Conservation (phyloP, 2,329 filamentous ascomycete genomes). For the Metarhizium humberi region DNA sequence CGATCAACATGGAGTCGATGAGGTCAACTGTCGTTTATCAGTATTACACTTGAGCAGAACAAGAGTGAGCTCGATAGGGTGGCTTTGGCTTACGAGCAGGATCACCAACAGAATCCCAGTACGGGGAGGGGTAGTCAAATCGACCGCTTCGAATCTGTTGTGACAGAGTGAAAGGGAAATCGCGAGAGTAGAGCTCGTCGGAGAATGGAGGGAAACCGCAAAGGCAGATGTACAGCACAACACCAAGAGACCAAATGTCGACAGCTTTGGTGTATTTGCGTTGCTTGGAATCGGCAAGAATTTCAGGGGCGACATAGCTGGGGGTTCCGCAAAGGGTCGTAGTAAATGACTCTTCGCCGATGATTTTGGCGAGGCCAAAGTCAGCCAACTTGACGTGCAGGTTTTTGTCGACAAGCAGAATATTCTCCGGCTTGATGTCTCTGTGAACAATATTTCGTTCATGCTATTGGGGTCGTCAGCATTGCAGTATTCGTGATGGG, state of each 20-base stretch:
- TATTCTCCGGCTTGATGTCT: constrained; percentile 97
- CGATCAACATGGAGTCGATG: constrained; percentile 90
- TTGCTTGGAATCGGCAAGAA: constrained; percentile 70
- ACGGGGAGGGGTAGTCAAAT: constrained; percentile 93
- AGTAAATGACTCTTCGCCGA: constrained; percentile 96
- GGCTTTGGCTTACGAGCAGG: constrained; percentile 50
- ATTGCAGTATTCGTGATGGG: neutral
- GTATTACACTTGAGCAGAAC: constrained; percentile 2
- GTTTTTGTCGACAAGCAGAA: constrained; percentile 76
- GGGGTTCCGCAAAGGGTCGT: constrained; percentile 96
- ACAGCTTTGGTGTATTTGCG: constrained; percentile 92
- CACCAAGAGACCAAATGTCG: constrained; percentile 94
- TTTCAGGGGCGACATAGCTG: constrained; percentile 93
- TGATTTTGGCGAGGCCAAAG: constrained; percentile 96
- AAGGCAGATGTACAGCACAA: constrained; percentile 93
- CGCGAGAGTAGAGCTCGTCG: constrained; percentile 72
- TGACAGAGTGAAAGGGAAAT: constrained; percentile 78
- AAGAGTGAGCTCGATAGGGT: neutral
- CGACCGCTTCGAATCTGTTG: constrained; percentile 83
- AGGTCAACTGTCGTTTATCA: constrained; percentile 50
- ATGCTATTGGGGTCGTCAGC: constrained; percentile 50
- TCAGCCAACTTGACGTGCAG: constrained; percentile 87
- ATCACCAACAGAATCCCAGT: constrained; percentile 60
- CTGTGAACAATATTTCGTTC: constrained; percentile 95
- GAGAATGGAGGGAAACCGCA: constrained; percentile 97